phyloP scores from a whole-genome alignment of 1,139 yeast species.

The Magnusiomyces ingens region DNA sequence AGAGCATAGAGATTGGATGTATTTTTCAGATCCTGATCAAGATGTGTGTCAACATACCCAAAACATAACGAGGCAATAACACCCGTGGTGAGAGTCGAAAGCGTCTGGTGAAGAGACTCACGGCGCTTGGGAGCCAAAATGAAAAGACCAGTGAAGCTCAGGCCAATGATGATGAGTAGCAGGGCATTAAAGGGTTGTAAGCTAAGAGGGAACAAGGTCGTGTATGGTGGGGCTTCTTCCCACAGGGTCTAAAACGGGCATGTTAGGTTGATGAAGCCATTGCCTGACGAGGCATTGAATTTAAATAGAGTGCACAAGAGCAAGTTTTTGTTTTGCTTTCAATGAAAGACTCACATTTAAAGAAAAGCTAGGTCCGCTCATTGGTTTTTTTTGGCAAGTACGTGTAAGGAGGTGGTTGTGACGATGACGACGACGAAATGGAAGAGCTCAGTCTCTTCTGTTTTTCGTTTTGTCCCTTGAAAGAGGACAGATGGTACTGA shows the following conservation, averaged over 20 bases:
- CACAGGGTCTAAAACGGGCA: constrained; percentile 20
- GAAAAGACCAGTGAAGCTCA: constrained; percentile 15
- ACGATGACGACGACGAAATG: too few relatives aligned
- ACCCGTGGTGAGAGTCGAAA: constrained; percentile 22
- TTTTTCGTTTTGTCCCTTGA: too few relatives aligned
- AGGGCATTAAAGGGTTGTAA: constrained; percentile 19
- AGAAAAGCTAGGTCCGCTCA: too few relatives aligned
- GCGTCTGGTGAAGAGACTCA: constrained; percentile 14
- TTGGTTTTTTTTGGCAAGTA: too few relatives aligned
- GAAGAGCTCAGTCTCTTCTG: too few relatives aligned
- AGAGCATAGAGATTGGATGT: background rate
- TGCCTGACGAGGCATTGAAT: too few relatives aligned
- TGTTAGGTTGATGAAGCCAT: too few relatives aligned
- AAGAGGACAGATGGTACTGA: constrained; percentile 26
- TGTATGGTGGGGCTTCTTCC: constrained; percentile 18
- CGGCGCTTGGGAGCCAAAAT: constrained; percentile 10
- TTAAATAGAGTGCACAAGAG: too few relatives aligned
- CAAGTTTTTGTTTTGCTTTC: too few relatives aligned
- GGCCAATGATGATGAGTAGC: constrained; percentile 12
- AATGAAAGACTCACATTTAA: too few relatives aligned
- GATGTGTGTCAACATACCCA: constrained; percentile 26
- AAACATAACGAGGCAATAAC: constrained; percentile 29
- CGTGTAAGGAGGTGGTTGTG: too few relatives aligned
- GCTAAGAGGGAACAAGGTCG: constrained; percentile 24
- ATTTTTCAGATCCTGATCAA: background rate